phyloP scores from a whole-genome alignment of 805 yeast species.

The Candida coleopterorum region DNA sequence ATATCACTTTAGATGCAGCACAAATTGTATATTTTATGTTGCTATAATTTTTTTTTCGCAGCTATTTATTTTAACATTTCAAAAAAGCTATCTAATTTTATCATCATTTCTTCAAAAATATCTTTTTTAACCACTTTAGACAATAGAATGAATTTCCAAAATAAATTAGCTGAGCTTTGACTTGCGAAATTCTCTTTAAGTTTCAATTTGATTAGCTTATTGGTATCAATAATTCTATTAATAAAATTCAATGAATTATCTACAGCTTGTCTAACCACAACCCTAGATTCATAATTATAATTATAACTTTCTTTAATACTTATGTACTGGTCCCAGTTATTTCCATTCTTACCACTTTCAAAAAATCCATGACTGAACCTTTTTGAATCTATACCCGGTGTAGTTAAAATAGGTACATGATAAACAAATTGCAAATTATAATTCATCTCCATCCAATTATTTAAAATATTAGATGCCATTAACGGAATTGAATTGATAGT shows the following conservation, averaged over 20 bases:
- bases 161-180: background rate
- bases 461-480: conserved; percentile 20
- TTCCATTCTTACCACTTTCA: conserved; percentile 5
- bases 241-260: conserved; percentile 8
- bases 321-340: conserved; percentile 17
- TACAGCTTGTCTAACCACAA: conserved; percentile 7
- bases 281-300: conserved; percentile 13
- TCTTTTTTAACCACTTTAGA: conserved; percentile 6
- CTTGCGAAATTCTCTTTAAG: background rate
- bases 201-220: conserved; percentile 2
- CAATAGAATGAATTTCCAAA: conserved; percentile 11
- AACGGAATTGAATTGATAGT: conserved; percentile 17
- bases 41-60: too few species aligned
- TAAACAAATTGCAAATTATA: conserved; percentile 12
- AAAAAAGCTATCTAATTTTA: conserved; percentile 5
- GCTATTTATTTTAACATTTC: background rate
- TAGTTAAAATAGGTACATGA: conserved; percentile 26
- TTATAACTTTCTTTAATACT: conserved; percentile 17
- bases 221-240: conserved; percentile 1
- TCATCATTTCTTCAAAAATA: conserved; percentile 4
- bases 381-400: conserved; percentile 25
- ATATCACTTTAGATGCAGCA: background rate
- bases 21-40: background rate
- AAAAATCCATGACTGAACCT: conserved; percentile 9
- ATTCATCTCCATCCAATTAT: conserved; percentile 26